A percentile compares a stretch with the other conserved stretches of the same genome.
phyloP scores from a whole-genome alignment of 352 stramenopile species.

The Globisporangium nunn region DNA sequence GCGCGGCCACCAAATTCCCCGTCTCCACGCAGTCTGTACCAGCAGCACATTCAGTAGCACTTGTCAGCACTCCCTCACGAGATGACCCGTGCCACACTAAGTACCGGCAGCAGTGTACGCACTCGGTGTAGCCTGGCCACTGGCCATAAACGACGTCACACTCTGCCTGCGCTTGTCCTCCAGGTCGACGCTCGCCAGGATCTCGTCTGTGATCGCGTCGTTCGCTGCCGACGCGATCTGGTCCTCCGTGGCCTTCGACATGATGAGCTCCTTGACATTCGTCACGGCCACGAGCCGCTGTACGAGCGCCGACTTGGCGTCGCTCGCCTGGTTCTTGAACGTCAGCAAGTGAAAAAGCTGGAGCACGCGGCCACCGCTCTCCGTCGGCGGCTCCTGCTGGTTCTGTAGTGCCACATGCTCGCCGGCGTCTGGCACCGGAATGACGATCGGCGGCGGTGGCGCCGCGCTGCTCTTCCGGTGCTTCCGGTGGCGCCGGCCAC shows the following conservation, averaged over 20 bases:
- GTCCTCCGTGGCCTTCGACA: slow-evolving; percentile 58
- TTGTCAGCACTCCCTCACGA: not conserved
- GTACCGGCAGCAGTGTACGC: not conserved
- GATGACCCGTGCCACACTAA: not conserved
- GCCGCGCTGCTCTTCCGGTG: slow-evolving; percentile 1
- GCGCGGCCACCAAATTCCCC: not conserved
- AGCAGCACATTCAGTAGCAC: not conserved
- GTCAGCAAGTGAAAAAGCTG: slow-evolving; percentile 57
- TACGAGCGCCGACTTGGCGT: slow-evolving; percentile 48
- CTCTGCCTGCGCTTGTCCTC: slow-evolving; percentile 41
- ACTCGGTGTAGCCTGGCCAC: slow-evolving; percentile 5
- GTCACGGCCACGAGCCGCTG: slow-evolving; percentile 43
- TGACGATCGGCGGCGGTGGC: slow-evolving; percentile 6
- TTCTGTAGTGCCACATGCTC: not conserved
- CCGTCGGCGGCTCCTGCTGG: not conserved
- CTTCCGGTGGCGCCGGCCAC: not conserved
- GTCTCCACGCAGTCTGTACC: slow-evolving; percentile 4
- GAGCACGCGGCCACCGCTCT: slow-evolving; percentile 29
- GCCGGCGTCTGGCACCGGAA: not conserved
- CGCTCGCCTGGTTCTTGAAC: slow-evolving; percentile 46
- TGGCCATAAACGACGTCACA: slow-evolving; percentile 11
- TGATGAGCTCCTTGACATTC: slow-evolving; percentile 52
- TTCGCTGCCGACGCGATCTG: slow-evolving; percentile 64
- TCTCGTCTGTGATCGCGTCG: slow-evolving; percentile 69
- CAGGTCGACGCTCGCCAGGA: slow-evolving; percentile 50